Conservation (phyloP, 2,329 filamentous ascomycete species). For the Ophiosphaerella herpotricha region DNA sequence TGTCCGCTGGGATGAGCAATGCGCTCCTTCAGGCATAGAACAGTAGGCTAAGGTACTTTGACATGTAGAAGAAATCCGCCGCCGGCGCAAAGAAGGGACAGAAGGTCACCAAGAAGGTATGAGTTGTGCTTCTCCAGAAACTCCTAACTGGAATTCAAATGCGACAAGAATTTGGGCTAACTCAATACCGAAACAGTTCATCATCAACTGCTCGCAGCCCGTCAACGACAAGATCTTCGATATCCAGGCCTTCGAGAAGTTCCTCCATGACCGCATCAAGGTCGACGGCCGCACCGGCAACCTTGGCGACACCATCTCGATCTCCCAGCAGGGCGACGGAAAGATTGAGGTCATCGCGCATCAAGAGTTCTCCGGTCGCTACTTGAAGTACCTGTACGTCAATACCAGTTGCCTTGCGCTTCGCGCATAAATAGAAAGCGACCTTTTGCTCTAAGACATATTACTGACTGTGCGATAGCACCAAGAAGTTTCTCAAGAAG, state of each 20-base stretch:
- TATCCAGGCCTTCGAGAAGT: conserved; percentile 98
- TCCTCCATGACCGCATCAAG: conserved; percentile 99
- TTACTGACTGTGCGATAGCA: conserved; percentile 59
- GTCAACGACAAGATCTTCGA: conserved; percentile 99
- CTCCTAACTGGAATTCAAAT: neutral
- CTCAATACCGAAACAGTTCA: conserved; percentile 67
- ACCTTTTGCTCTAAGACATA: neutral
- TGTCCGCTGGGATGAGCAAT: conserved; percentile 65
- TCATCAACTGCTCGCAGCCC: conserved; percentile 99
- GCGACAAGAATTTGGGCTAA: conserved; percentile 1
- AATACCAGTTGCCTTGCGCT: neutral
- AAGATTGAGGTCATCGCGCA: conserved; percentile 98
- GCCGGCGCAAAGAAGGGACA: conserved; percentile 56
- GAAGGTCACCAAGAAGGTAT: conserved; percentile 86
- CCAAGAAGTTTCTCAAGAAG: conserved; percentile 99
- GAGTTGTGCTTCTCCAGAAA: conserved; percentile 21
- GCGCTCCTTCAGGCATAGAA: conserved; percentile 50
- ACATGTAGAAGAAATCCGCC: conserved; percentile 61
- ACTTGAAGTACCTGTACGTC: conserved; percentile 98
- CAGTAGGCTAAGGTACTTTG: conserved; percentile 91
- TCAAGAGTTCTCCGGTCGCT: conserved; percentile 97
- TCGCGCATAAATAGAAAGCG: neutral
- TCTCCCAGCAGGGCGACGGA: conserved; percentile 90
- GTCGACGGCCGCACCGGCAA: conserved; percentile 97
- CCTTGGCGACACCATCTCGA: conserved; percentile 89